These are phyloP conservation scores for Hypoxylon rickii DNA, from an alignment of 495 filamentous ascomycete genomes.

Conservation along the genomic window DNA sequence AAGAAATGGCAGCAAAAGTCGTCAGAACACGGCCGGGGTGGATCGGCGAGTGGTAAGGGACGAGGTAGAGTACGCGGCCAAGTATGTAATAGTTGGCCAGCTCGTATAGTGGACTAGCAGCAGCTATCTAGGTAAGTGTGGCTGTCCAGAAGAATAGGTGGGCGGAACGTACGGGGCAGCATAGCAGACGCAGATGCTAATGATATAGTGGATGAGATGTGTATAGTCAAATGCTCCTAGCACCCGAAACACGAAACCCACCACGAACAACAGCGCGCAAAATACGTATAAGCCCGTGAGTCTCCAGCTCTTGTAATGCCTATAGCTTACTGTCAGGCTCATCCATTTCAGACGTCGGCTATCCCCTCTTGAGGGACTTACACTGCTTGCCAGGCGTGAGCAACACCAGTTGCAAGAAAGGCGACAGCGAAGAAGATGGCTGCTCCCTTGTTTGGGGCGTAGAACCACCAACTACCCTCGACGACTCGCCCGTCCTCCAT, in stretches of 20 bases:
- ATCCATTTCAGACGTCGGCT: constrained; percentile 10
- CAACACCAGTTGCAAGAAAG: constrained; percentile 61
- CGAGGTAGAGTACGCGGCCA: constrained; percentile 76
- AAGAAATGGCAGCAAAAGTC: constrained; percentile 71
- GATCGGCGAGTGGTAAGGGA: constrained; percentile 76
- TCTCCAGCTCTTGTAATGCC: constrained; percentile 55
- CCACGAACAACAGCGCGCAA: constrained; percentile 52
- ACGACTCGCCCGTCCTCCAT: constrained; percentile 50
- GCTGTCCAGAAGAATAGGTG: not conserved
- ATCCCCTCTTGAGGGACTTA: constrained; percentile 39
- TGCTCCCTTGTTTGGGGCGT: constrained; percentile 75
- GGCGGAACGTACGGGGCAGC: constrained; percentile 64
- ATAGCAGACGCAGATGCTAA: constrained; percentile 64
- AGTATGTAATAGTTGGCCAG: constrained; percentile 77
- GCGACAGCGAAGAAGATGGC: constrained; percentile 69
- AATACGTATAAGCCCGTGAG: constrained; percentile 45
- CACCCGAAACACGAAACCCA: constrained; percentile 62
- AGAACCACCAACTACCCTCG: constrained; percentile 65
- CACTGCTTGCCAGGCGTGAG: constrained; percentile 68
- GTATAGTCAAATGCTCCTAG: constrained; percentile 62
- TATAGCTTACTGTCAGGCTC: constrained; percentile 54
- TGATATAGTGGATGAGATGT: constrained; percentile 62
- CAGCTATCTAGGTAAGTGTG: not conserved
- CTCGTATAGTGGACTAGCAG: constrained; percentile 68
- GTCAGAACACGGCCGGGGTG: constrained; percentile 77